Percentiles rank a stretch among this genome's conserved stretches.
Conservation (phyloP, 148 eudicot species). For the Rhododendron griersonianum region DNA sequence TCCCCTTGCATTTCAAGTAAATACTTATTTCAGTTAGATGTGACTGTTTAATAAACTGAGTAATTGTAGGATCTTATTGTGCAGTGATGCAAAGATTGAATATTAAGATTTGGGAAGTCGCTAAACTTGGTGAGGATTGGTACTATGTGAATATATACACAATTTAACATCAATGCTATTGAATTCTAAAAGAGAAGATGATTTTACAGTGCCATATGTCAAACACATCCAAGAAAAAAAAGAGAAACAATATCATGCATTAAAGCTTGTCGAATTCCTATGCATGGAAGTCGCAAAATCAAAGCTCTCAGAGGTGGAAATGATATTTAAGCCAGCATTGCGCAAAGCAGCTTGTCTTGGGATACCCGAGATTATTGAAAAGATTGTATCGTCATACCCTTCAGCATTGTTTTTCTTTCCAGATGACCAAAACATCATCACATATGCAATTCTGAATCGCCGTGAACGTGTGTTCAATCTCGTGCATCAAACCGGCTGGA, state of each 20-base stretch:
- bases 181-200: not conserved
- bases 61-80: not conserved
- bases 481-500: not conserved
- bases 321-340: not conserved
- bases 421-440: not conserved
- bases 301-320: not conserved
- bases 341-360: not conserved
- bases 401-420: fast-evolving
- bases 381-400: not conserved
- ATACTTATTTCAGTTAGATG: not conserved
- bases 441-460: not conserved
- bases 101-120: not conserved
- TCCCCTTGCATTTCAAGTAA: too few relatives aligned
- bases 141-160: not conserved
- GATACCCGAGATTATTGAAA: not conserved
- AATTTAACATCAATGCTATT: not conserved
- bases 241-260: not conserved
- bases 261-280: not conserved
- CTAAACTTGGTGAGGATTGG: not conserved
- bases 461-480: not conserved
- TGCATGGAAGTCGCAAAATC: not conserved
- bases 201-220: not conserved
- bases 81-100: not conserved
- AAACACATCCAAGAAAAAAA: not conserved
- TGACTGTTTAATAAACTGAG: too few relatives aligned